Percentiles rank a stretch among this genome's conserved stretches.
These are phyloP conservation scores for Cicer bijugum DNA, from an alignment of 306 rosid species.

Conservation along the genomic window DNA sequence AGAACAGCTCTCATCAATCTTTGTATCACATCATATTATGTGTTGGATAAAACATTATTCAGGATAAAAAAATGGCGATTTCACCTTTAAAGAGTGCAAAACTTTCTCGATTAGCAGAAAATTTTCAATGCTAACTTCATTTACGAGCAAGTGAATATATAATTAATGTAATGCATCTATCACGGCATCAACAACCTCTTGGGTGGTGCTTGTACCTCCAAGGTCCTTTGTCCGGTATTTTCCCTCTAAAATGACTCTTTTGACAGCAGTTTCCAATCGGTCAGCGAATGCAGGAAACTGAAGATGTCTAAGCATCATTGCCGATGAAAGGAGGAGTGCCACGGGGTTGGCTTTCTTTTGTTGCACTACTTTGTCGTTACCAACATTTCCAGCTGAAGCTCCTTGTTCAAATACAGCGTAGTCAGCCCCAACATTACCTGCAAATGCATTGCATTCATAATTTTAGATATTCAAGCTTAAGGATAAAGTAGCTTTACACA, in stretches of 20 bases:
- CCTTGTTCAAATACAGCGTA: constrained; percentile 97
- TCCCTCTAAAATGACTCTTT: constrained; percentile 74
- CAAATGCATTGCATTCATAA: constrained; percentile 35
- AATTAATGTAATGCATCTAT: constrained; percentile 67
- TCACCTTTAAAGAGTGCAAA: constrained; percentile 33
- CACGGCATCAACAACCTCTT: constrained; percentile 87
- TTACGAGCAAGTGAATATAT: background rate
- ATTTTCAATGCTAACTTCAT: constrained; percentile 28
- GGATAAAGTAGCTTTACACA: background rate
- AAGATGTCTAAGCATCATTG: constrained; percentile 98
- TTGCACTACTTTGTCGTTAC: constrained; percentile 60
- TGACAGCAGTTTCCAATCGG: constrained; percentile 81
- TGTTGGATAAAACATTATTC: constrained; percentile 40
- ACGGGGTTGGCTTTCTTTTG: constrained; percentile 88
- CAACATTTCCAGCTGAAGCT: constrained; percentile 95
- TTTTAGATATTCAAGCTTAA: constrained; percentile 16
- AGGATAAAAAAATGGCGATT: constrained; percentile 39
- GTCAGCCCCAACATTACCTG: constrained; percentile 95
- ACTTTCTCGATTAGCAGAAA: constrained; percentile 22
- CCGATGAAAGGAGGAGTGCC: constrained; percentile 87
- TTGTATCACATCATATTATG: constrained; percentile 10
- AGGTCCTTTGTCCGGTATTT: constrained; percentile 78
- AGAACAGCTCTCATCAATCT: background rate
- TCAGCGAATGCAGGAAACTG: constrained; percentile 94
- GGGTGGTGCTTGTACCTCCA: constrained; percentile 81